Evolutionary conservation across 1,284 basidiomycete species (phyloP).

Genomic region (Baeospora myosura): DNA sequence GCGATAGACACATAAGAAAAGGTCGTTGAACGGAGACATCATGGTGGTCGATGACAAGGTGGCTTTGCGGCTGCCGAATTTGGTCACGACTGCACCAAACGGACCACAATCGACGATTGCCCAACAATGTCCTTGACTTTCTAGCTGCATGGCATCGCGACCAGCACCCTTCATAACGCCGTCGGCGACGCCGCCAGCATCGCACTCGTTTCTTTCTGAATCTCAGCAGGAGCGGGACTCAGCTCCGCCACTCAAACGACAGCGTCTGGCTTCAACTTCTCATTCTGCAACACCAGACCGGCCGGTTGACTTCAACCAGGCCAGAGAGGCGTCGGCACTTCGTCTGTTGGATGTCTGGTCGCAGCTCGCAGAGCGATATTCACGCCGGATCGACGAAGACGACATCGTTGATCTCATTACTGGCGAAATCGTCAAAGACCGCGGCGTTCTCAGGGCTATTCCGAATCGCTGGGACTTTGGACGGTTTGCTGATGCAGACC

Average conservation of each 20-base stretch:
- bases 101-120: too few species aligned
- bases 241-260: conserved; percentile 31
- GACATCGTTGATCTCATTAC: conserved; percentile 65
- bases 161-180: too few species aligned
- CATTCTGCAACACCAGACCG: conserved; percentile 15
- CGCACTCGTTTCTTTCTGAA: too few species aligned
- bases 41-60: too few species aligned
- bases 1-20: too few species aligned
- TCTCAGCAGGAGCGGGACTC: too few species aligned
- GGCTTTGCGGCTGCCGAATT: too few species aligned
- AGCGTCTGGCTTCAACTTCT: conserved; percentile 25
- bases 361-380: conserved; percentile 58
- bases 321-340: conserved; percentile 46
- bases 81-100: too few species aligned
- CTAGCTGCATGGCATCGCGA: too few species aligned
- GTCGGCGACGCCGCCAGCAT: too few species aligned
- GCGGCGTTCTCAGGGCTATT: conserved; percentile 50
- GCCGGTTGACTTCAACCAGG: conserved; percentile 39
- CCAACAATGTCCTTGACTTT: too few species aligned
- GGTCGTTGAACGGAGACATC: too few species aligned
- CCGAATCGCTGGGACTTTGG: conserved; percentile 38
- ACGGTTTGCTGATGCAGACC: conserved; percentile 28
- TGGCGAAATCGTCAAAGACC: conserved; percentile 53
- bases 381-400: conserved; percentile 60
- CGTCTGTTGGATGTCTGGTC: conserved; percentile 59